Percentiles rank a stretch among this genome's conserved stretches.
phyloP scores from a whole-genome alignment of 1,284 basidiomycete genomes.

The Bondarzewia mesenterica region DNA sequence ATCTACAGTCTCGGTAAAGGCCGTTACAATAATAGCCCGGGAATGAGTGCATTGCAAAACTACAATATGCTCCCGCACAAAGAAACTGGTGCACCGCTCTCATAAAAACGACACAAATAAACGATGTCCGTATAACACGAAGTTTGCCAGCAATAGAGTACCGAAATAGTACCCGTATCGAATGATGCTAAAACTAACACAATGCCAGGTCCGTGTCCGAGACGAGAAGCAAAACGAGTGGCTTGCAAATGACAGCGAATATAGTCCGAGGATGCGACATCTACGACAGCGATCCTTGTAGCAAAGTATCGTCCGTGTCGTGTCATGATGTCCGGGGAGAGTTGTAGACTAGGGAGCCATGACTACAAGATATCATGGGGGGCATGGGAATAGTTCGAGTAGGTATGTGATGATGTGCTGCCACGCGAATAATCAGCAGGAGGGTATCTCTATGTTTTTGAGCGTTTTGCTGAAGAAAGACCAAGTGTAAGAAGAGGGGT shows the following conservation, averaged over 20 bases:
- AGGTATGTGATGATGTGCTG: background rate
- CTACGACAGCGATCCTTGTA: too few species aligned
- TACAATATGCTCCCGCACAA: background rate
- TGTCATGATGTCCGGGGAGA: background rate
- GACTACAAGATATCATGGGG: background rate
- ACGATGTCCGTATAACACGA: background rate
- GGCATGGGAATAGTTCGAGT: too few species aligned
- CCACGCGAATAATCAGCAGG: slow-evolving; percentile 12
- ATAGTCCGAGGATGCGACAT: too few species aligned
- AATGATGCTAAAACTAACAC: background rate
- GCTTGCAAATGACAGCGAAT: too few species aligned
- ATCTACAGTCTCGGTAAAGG: too few species aligned
- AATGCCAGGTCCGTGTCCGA: too few species aligned
- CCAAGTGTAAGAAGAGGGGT: slow-evolving; percentile 7
- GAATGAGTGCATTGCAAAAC: background rate
- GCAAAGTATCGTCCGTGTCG: background rate
- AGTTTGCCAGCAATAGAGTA: background rate
- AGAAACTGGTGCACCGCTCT: background rate
- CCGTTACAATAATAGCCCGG: too few species aligned
- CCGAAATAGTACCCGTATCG: background rate
- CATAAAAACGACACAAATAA: background rate
- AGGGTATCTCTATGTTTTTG: slow-evolving; percentile 22
- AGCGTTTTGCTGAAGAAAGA: slow-evolving; percentile 23
- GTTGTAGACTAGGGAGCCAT: background rate
- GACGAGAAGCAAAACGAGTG: too few species aligned